Conservation (phyloP, 2,329 filamentous ascomycete genomes). For the Pestalotiopsis sp. region DNA sequence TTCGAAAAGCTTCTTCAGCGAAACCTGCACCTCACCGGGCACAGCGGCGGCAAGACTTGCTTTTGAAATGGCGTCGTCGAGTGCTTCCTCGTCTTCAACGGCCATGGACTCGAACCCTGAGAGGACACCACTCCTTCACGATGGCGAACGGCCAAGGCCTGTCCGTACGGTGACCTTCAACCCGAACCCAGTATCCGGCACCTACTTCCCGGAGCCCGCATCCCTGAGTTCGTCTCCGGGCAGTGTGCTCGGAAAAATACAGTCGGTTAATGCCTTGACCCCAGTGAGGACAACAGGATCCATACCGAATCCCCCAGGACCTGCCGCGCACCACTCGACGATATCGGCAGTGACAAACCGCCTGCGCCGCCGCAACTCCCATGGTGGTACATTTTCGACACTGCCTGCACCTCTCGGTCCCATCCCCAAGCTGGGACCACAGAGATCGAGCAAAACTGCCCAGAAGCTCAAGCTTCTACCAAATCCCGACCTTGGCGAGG, state of each 20-base stretch:
- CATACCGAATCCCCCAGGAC: constrained; percentile 41
- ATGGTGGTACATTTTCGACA: constrained; percentile 59
- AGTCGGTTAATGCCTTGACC: constrained; percentile 35
- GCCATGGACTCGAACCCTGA: constrained; percentile 23
- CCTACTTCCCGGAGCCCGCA: constrained; percentile 54
- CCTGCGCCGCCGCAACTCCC: constrained; percentile 82
- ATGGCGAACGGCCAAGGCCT: constrained; percentile 43
- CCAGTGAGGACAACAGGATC: constrained; percentile 34
- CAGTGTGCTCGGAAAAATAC: constrained; percentile 39
- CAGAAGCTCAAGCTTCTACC: constrained; percentile 98
- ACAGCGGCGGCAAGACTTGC: background rate
- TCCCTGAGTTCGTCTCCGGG: constrained; percentile 31
- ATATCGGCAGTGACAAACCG: constrained; percentile 86
- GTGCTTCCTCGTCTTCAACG: constrained; percentile 22
- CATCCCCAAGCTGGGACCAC: constrained; percentile 80
- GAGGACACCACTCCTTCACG: constrained; percentile 33
- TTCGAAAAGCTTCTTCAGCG: background rate
- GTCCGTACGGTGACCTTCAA: constrained; percentile 77
- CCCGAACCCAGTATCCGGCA: constrained; percentile 65
- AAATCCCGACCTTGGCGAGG: constrained; percentile 81
- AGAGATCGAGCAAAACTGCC: constrained; percentile 91
- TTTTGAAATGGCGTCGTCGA: constrained; percentile 25
- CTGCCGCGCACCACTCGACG: constrained; percentile 28
- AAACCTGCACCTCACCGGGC: background rate
- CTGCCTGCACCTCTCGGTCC: constrained; percentile 38